Base-by-base conservation (phyloP, 176 grass and related monocot species). In the Carex pumila region DNA sequence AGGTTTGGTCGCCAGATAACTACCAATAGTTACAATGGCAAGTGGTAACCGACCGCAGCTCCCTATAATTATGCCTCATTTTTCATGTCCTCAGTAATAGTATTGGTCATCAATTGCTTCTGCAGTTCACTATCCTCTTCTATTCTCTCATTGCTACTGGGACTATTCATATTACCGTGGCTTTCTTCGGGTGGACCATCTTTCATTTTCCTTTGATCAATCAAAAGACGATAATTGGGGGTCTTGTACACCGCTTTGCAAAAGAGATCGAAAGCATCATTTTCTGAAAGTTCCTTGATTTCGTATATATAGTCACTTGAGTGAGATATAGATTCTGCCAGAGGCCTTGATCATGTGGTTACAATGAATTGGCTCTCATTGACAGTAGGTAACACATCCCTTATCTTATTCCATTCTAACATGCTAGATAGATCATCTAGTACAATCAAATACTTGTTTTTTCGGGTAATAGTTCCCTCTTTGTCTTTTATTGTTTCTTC, bases 21-120 rank as follows among this genome's bases (percentile, higher is more conserved):
- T 74, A 1, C 86, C 91, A 11, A 93, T 73, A 2, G 65, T 79
- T 0, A 85, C 63, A 72, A 93, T 85, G 31, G 86, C 84, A 9
- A 93, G 60, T 14, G 90, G 90, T 34, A 81, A 49, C 13, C 83
- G 77, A 19, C 15, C 5, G 17, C 85, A 90, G 43, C 82, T 92
- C 10, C 61, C 60, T 13, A 92, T 9, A 3, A 70, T 90, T 4
- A 53, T 22, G 75, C 85, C 83, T 84, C 71, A 2, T 59, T 82
- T 3, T 14, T 31, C 61, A 83, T 86, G 9, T 61, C 80, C 1
- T 9, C 32, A 0, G 72, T 55, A n/a, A 54, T 69, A 10, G 45
- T 49, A 6, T 8, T 45, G 41, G 41, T 45, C 7, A 45, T 45
- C 6, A 6, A 45, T 8, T 45, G 41, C 41, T 45, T 45, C 7